Evolutionary conservation across 148 eudicot species (phyloP).

Genomic region (Tetragonia tetragonoides): DNA sequence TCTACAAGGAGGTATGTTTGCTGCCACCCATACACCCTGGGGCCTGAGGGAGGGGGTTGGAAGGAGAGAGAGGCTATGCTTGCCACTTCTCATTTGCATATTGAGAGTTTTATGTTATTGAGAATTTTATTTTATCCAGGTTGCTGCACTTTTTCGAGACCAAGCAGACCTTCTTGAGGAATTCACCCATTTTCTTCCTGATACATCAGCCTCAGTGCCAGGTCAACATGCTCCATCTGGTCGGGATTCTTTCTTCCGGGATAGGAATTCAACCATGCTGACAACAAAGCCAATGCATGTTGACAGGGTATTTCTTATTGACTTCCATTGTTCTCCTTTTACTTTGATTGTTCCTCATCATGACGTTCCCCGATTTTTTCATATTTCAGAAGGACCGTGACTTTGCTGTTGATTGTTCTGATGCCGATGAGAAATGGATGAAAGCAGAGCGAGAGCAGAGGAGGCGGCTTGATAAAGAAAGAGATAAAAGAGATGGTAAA

Average conservation of each 20-base stretch:
- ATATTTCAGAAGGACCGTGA: conserved; percentile 48
- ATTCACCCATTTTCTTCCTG: conserved; percentile 86
- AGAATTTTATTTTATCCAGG: conserved; percentile 36
- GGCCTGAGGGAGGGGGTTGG: not conserved
- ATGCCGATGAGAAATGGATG: conserved; percentile 66
- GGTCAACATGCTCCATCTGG: conserved; percentile 48
- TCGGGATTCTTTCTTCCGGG: conserved; percentile 48
- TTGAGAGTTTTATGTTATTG: not conserved
- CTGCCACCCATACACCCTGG: not conserved
- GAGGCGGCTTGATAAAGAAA: conserved; percentile 71
- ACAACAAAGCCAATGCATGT: conserved; percentile 41
- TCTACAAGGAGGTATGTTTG: conserved; percentile 72
- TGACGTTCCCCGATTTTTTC: conserved; percentile 11
- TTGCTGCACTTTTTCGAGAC: conserved; percentile 64
- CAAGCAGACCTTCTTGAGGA: conserved; percentile 87
- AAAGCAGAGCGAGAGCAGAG: conserved; percentile 70
- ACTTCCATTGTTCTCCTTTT: not conserved
- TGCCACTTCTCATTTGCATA: not conserved
- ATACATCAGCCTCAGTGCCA: conserved; percentile 58
- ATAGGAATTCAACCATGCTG: conserved; percentile 58
- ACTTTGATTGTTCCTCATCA: not conserved
- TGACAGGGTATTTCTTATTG: conserved; percentile 50
- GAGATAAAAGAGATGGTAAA: conserved; percentile 52
- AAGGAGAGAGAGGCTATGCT: not conserved
- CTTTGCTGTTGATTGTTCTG: conserved; percentile 62